Percentiles rank a stretch among this genome's conserved stretches.
These are phyloP conservation scores for Pachyrhizus erosus DNA, from an alignment of 306 rosid species.

Conservation along the genomic window DNA sequence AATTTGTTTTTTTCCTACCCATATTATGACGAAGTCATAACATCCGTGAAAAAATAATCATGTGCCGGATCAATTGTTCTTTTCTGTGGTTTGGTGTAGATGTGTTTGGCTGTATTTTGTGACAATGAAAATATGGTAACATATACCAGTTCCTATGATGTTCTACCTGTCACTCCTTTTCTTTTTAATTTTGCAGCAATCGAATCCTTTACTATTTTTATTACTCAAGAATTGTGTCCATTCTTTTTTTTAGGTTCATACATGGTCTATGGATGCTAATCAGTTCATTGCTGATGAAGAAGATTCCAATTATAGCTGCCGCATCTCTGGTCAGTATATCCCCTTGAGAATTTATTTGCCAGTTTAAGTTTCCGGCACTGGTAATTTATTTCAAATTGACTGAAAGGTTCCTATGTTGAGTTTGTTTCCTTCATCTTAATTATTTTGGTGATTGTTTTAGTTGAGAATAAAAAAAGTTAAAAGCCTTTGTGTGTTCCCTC, in stretches of 20 bases:
- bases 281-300: conserved; percentile 93
- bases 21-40: too few species aligned
- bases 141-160: not conserved
- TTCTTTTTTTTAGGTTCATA: conserved; percentile 62
- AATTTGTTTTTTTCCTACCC: too few species aligned
- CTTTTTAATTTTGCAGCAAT: not conserved
- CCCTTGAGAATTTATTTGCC: conserved; percentile 12
- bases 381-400: conserved; percentile 36
- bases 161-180: not conserved
- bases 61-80: too few species aligned
- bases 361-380: not conserved
- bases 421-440: conserved; percentile 28
- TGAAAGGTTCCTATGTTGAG: not conserved
- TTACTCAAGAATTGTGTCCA: not conserved
- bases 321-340: conserved; percentile 73
- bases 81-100: too few species aligned
- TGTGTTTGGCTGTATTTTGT: conserved; percentile 6
- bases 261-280: conserved; percentile 84
- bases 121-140: not conserved
- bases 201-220: conserved; percentile 4
- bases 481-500: too few species aligned
- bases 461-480: too few species aligned
- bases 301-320: conserved; percentile 82
- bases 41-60: too few species aligned
- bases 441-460: not conserved